Evolutionary conservation across 202 grass and related monocot species (phyloP), one percentile per base, ranked within the genome.

Genomic region (Schoenoplectus triqueter): DNA sequence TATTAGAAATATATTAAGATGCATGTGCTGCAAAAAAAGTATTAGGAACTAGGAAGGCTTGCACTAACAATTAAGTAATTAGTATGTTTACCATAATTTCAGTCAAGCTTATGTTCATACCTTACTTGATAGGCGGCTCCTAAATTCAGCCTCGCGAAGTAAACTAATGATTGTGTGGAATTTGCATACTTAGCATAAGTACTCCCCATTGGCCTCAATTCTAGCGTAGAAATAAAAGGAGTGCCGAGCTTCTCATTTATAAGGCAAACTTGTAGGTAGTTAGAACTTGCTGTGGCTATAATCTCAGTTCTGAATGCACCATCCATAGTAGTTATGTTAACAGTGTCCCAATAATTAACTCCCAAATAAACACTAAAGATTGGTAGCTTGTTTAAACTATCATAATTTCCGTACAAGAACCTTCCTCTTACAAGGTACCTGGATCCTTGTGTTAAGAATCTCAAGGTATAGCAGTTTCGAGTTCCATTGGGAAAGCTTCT

Each of bases 261-360:
- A 17, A 88, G 67, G 49, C 86, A 88, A 70, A 90, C 84, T 69
- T 88, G 84, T 81, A 92, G 48, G 76, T 84, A 87, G 82, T 90
- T 82, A 55, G 41, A 39, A 78, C 81, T 70, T 65, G 88, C 81
- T 4, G 79, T 78, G 63, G 52, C 84, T 49, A 90, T 87, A 42
- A 88, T 78, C 18, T 93, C 91, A 11, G 80, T 63, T 54, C 47
- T 67, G 31, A 78, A 73, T 50, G 69, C 45, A 3, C 3, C 2
- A 42, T 17, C 44, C 45, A 81, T 31, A 46, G 2, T 84, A 13
- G 80, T 57, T 69, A 89, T 79, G 4, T 80, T 74, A 15, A 92
- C 1, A 1, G 81, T 88, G 3, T 9, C 1, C 83, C 74, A 85
- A 31, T 52, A 57, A 61, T 85, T 76, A 4, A 57, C 62, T 3